Evolutionary conservation across 2,329 filamentous ascomycete genomes (phyloP).

Genomic region (Onygenales sp.): DNA sequence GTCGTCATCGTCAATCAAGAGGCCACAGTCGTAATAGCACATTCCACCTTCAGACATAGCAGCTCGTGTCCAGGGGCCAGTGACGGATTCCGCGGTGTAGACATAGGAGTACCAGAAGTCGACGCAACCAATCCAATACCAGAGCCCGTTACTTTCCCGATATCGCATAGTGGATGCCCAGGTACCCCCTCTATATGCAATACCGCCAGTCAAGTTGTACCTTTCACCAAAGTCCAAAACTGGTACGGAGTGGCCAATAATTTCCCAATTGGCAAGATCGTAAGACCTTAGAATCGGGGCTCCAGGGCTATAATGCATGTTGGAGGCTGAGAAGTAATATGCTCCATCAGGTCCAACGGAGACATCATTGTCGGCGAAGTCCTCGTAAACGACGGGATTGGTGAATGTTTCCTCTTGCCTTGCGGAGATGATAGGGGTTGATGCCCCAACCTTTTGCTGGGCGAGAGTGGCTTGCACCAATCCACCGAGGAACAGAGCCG

Average conservation of each 20-base stretch:
- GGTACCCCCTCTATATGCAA: background rate
- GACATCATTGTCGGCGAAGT: constrained; percentile 5
- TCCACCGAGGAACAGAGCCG: background rate
- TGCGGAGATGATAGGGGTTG: background rate
- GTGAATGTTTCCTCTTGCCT: background rate
- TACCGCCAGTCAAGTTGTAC: background rate
- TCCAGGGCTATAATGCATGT: constrained; percentile 1
- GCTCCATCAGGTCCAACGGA: background rate
- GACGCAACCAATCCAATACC: constrained; percentile 6
- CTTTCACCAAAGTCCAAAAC: background rate
- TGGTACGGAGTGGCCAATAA: constrained; percentile 3
- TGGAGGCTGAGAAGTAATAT: constrained; percentile 6
- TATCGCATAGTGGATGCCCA: constrained; percentile 7
- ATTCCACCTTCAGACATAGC: background rate
- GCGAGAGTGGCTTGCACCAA: background rate
- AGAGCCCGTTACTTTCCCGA: constrained; percentile 1
- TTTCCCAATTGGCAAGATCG: constrained; percentile 2
- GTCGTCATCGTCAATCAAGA: constrained; percentile 1
- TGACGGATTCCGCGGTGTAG: constrained; percentile 3
- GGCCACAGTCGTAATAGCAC: constrained; percentile 2
- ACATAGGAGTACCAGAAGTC: constrained; percentile 11
- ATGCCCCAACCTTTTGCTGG: background rate
- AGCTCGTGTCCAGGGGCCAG: background rate
- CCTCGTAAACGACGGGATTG: constrained; percentile 3
- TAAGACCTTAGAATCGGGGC: constrained; percentile 1